Conservation (phyloP, 345 rosid species). For the Triadica sebifera region DNA sequence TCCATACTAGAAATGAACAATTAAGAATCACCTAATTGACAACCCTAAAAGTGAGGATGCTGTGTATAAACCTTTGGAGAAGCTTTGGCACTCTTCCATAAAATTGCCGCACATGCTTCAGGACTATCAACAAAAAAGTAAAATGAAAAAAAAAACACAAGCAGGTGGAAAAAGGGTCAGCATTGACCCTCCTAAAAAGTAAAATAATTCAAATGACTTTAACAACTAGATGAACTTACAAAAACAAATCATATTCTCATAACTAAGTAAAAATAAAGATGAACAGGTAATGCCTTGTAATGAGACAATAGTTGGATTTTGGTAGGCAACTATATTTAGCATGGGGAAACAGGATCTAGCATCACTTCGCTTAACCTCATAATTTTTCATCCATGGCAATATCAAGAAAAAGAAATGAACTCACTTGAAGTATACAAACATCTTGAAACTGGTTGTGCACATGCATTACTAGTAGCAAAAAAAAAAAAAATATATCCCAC, state of each 20-base stretch:
- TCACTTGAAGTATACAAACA: neutral
- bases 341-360: neutral
- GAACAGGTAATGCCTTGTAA: neutral
- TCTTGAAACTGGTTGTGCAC: neutral
- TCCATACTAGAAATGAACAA: conserved; percentile 10
- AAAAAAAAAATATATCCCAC: too few relatives aligned
- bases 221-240: neutral
- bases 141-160: neutral
- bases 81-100: conserved; percentile 92
- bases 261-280: neutral
- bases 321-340: neutral
- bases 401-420: neutral
- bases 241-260: neutral
- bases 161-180: neutral
- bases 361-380: neutral
- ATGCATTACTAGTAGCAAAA: neutral
- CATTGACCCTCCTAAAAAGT: neutral
- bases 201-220: neutral
- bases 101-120: conserved; percentile 95
- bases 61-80: conserved; percentile 67
- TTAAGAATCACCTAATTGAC: conserved; percentile 12
- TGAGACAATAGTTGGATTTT: conserved; percentile 1
- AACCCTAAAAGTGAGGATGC: conserved; percentile 14
- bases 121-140: conserved; percentile 50
- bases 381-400: neutral